These are phyloP conservation scores for Austroboletus festivus DNA, from an alignment of 768 basidiomycete genomes.

Conservation along the genomic window DNA sequence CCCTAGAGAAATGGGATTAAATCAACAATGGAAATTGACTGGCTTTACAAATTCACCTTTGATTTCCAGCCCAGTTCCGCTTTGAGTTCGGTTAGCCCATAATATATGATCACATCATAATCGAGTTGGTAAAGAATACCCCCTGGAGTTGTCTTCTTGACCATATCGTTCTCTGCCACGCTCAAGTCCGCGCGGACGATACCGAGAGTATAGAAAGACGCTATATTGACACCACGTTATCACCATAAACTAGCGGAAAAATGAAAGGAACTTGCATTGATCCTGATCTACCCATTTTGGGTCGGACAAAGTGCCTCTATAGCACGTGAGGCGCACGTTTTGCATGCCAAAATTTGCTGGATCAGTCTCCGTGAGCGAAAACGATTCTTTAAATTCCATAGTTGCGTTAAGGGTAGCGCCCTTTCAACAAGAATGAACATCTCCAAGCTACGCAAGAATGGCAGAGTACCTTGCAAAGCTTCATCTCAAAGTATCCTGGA, in stretches of 20 bases:
- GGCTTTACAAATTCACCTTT: neutral
- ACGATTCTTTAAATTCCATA: conserved; percentile 11
- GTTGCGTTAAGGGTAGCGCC: neutral
- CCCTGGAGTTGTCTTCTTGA: neutral
- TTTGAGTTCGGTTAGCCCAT: conserved; percentile 8
- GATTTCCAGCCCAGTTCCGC: conserved; percentile 10
- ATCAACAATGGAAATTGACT: no score
- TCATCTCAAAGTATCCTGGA: conserved; percentile 15
- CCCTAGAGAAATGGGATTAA: no score
- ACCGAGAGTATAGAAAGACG: conserved; percentile 4
- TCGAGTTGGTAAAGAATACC: conserved; percentile 9
- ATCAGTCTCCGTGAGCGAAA: conserved; percentile 2
- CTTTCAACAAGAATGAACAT: neutral
- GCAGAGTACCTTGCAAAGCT: conserved; percentile 5
- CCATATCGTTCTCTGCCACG: neutral
- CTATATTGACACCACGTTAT: neutral
- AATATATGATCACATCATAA: conserved; percentile 13
- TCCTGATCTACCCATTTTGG: conserved; percentile 18
- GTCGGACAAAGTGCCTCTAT: conserved; percentile 6
- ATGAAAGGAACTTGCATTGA: neutral
- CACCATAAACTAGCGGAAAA: neutral
- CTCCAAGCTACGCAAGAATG: neutral
- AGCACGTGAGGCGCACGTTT: conserved; percentile 4
- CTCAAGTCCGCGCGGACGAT: conserved; percentile 1
- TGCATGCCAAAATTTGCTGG: conserved; percentile 4